phyloP scores from a whole-genome alignment of 805 yeast genomes.

The Candida methanosorbosa region DNA sequence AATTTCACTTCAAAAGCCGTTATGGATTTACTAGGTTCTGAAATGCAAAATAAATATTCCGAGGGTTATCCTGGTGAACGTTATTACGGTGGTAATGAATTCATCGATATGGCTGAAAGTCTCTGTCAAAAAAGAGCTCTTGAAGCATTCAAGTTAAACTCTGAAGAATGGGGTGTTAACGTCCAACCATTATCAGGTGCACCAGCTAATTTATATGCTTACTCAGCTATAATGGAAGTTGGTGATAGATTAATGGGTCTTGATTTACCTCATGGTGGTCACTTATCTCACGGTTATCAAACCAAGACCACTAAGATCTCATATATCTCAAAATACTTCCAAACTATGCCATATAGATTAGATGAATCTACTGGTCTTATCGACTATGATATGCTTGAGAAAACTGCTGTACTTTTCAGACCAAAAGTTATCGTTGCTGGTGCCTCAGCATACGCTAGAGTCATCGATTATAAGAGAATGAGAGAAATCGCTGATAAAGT shows the following conservation, averaged over 20 bases:
- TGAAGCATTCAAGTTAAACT: constrained; percentile 66
- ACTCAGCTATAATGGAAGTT: constrained; percentile 79
- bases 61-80: constrained; percentile 98
- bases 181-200: constrained; percentile 95
- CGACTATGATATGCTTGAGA: constrained; percentile 82
- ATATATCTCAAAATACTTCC: constrained; percentile 87
- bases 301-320: constrained; percentile 85
- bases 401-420: constrained; percentile 78
- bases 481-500: constrained; percentile 84
- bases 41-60: constrained; percentile 95
- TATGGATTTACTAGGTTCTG: constrained; percentile 89
- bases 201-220: constrained; percentile 91
- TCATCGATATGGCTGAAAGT: constrained; percentile 83
- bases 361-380: constrained; percentile 81
- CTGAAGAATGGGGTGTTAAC: constrained; percentile 93
- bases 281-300: constrained; percentile 94
- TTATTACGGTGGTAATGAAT: constrained; percentile 96
- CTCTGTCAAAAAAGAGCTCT: constrained; percentile 90
- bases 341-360: constrained; percentile 95
- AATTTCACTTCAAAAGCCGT: constrained; percentile 94
- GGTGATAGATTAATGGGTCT: constrained; percentile 96
- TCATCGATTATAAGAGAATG: constrained; percentile 86
- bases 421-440: constrained; percentile 96
- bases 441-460: constrained; percentile 90
- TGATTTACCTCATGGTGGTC: constrained; percentile 98